These are phyloP conservation scores for Theobroma cacao DNA, from an alignment of 345 rosid species.

Conservation along the genomic window DNA sequence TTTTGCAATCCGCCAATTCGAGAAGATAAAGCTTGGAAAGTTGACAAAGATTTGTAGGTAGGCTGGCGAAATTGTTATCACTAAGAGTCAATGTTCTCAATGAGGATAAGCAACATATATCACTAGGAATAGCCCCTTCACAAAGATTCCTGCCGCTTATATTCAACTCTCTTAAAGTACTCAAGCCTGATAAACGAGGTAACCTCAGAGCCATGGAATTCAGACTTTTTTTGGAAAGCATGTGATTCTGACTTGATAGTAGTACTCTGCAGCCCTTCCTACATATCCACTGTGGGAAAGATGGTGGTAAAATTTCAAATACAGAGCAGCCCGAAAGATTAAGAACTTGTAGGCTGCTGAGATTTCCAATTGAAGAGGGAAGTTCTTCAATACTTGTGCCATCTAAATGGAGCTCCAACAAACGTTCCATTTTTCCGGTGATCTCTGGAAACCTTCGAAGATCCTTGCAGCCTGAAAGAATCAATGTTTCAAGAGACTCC, in stretches of 20 bases:
- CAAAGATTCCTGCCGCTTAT: no score
- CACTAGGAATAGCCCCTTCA: constrained; percentile 20
- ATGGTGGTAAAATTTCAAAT: no score
- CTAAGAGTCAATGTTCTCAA: constrained; percentile 24
- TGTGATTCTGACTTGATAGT: no score
- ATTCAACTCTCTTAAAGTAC: no score
- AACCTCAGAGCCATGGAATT: neutral
- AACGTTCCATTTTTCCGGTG: constrained; percentile 21
- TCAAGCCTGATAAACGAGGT: constrained; percentile 21
- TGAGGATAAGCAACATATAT: constrained; percentile 19
- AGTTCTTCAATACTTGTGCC: constrained; percentile 24
- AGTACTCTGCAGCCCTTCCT: no score
- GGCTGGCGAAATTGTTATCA: constrained; percentile 23
- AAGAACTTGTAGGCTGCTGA: no score
- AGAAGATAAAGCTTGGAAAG: constrained; percentile 22
- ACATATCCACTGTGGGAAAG: no score
- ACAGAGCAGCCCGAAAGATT: no score
- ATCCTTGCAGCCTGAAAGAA: neutral
- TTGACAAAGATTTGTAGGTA: constrained; percentile 28
- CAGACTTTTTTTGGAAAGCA: no score
- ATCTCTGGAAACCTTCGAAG: constrained; percentile 15
- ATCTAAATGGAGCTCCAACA: constrained; percentile 14
- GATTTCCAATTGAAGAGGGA: constrained; percentile 17
- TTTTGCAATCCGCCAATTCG: constrained; percentile 20
- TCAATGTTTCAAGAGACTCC: neutral